phyloP scores from a whole-genome alignment of 176 grass and related monocot genomes.

The Aegilops bicornis region DNA sequence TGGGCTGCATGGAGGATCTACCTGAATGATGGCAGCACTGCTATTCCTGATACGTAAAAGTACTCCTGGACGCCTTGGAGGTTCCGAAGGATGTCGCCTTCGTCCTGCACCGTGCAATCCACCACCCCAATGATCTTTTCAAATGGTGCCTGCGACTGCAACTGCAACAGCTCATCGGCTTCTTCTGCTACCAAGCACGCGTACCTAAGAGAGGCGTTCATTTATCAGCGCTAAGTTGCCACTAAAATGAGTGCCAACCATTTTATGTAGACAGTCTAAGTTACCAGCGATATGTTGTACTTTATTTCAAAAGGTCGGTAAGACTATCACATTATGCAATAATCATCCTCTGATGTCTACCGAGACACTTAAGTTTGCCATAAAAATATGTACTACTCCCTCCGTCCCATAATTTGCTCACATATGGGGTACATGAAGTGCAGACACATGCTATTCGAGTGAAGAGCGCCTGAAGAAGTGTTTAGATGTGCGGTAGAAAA shows the following conservation, averaged over 20 bases:
- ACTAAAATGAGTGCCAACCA: background rate
- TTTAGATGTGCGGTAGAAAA: background rate
- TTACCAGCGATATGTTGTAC: too few species aligned
- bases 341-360: background rate
- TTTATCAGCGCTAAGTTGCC: background rate
- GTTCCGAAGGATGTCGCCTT: slow-evolving; percentile 56
- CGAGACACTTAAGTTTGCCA: background rate
- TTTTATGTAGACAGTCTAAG: too few species aligned
- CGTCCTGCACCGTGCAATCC: slow-evolving; percentile 75
- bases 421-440: background rate
- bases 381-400: background rate
- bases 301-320: too few species aligned
- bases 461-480: background rate
- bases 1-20: background rate
- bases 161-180: background rate
- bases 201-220: slow-evolving; percentile 50
- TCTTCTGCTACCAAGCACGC: slow-evolving; percentile 91
- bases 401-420: too few species aligned
- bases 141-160: slow-evolving; percentile 5
- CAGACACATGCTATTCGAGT: background rate
- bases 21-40: slow-evolving; percentile 77
- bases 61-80: slow-evolving; percentile 55
- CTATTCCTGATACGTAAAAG: slow-evolving; percentile 86
- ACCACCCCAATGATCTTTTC: slow-evolving; percentile 70
- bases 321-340: too few species aligned